Evolutionary conservation across 2,329 filamentous ascomycete genomes (phyloP), one percentile per base, ranked within the genome.

Genomic region (Diaporthe ampelina): DNA sequence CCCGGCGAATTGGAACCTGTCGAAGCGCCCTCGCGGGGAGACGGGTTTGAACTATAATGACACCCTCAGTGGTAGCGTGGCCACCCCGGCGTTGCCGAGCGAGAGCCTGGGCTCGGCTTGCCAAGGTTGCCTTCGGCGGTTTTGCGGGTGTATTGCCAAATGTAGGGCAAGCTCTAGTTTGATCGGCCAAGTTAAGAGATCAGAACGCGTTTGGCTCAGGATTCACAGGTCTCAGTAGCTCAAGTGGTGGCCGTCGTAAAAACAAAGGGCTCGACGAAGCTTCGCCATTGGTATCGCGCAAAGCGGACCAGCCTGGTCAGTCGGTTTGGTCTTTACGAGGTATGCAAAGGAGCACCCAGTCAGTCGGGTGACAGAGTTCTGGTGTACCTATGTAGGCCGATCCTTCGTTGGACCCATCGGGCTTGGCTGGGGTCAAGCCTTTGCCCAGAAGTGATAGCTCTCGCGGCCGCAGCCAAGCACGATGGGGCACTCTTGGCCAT

Each of bases 371-470:
- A 52, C 61, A 67, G 61, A 29, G 29, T 32, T 67, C 61, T 24
- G 61, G 10, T 40, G 13, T 40, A 32, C 21, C 7, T 52, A 43
- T 67, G 45, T 26, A 52, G 45, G 29, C 15, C 35, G 45, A 52
- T 67, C 29, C 43, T 67, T 50, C 26, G 61, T 67, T 67, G 61
- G 61, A n/a, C 43, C 43, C 61, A 67, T 67, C 61, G 61, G 59
- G 29, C 63, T 40, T 67, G 63, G 63, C 61, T 52, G 37, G 61
- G 61, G 63, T 67, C 63, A 67, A 67, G 63, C 63, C 63, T 67
- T 67, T 67, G 63, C 63, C 63, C 63, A 67, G 63, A 52, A 26
- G 29, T 67, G 63, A 52, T 67, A 24, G 45, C 13, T 32, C 45
- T 52, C 45, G 19, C 9, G 63, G 63, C 45, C 21, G 63, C 63